These are phyloP conservation scores for Candida yuanshanica DNA, from an alignment of 805 yeast species.

Conservation along the genomic window DNA sequence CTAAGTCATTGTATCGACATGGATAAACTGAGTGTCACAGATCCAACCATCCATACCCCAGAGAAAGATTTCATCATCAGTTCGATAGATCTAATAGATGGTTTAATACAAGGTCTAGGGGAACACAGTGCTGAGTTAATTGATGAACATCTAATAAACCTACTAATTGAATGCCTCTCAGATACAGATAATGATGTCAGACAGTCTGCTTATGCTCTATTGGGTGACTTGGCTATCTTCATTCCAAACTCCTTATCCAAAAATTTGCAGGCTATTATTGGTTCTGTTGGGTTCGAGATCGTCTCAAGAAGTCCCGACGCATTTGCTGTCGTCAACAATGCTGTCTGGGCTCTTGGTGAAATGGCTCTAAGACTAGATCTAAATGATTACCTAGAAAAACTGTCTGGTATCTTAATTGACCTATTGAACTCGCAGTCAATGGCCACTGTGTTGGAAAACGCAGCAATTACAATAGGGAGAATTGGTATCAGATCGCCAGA, in stretches of 20 bases:
- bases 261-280: slow-evolving; percentile 45
- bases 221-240: slow-evolving; percentile 82
- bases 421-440: slow-evolving; percentile 54
- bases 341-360: slow-evolving; percentile 93
- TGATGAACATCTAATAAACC: slow-evolving; percentile 45
- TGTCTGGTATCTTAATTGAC: slow-evolving; percentile 52
- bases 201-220: slow-evolving; percentile 82
- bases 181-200: slow-evolving; percentile 84
- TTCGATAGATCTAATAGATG: slow-evolving; percentile 85
- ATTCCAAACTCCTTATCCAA: slow-evolving; percentile 31
- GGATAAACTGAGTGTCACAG: slow-evolving; percentile 55
- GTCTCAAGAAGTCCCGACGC: slow-evolving; percentile 44
- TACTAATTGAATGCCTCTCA: slow-evolving; percentile 63
- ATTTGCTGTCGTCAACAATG: slow-evolving; percentile 73
- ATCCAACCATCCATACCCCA: slow-evolving; percentile 68
- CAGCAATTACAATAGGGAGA: slow-evolving; percentile 86
- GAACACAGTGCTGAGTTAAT: slow-evolving; percentile 53
- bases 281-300: slow-evolving; percentile 66
- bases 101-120: slow-evolving; percentile 85
- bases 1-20: slow-evolving; percentile 61
- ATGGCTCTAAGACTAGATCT: slow-evolving; percentile 57
- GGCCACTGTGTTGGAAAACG: slow-evolving; percentile 72
- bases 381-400: slow-evolving; percentile 46
- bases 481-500: slow-evolving; percentile 63
- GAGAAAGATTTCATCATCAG: slow-evolving; percentile 90